phyloP scores from a whole-genome alignment of 768 basidiomycete species.

The Tulasnella sp. region DNA sequence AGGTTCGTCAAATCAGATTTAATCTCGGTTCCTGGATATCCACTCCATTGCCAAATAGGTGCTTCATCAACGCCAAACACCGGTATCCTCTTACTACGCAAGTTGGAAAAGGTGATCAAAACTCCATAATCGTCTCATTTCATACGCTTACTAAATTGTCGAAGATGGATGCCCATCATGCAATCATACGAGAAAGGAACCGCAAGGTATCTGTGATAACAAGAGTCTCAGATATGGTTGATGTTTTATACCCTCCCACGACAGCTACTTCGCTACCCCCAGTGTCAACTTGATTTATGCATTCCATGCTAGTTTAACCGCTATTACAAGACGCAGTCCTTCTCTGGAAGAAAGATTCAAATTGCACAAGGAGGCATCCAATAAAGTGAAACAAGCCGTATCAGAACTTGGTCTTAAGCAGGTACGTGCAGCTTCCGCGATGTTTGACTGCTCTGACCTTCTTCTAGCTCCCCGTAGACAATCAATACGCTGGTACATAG shows the following conservation, averaged over 20 bases:
- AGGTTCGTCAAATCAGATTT: slow-evolving; percentile 27
- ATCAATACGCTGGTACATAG: slow-evolving; percentile 32
- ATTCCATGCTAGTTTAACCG: slow-evolving; percentile 63
- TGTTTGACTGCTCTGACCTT: background rate
- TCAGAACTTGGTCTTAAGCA: slow-evolving; percentile 56
- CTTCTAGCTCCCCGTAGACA: slow-evolving; percentile 41
- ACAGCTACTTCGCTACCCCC: slow-evolving; percentile 26
- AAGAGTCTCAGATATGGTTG: slow-evolving; percentile 34
- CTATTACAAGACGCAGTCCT: slow-evolving; percentile 48
- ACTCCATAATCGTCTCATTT: background rate
- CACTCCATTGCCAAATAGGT: slow-evolving; percentile 29
- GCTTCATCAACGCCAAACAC: slow-evolving; percentile 47
- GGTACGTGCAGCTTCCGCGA: slow-evolving; percentile 15
- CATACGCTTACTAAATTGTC: background rate
- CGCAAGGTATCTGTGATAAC: slow-evolving; percentile 84
- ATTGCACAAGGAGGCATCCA: slow-evolving; percentile 55
- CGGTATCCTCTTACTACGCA: slow-evolving; percentile 69
- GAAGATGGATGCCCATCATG: slow-evolving; percentile 91
- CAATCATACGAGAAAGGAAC: slow-evolving; percentile 72
- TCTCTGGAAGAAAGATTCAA: slow-evolving; percentile 69
- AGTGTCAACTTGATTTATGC: slow-evolving; percentile 92
- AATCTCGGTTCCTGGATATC: background rate
- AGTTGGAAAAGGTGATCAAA: slow-evolving; percentile 65
- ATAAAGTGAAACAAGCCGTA: slow-evolving; percentile 55
- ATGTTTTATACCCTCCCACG: background rate